Base-by-base conservation (phyloP, 1,139 yeast genomes). In the Taiozyma sp. region DNA sequence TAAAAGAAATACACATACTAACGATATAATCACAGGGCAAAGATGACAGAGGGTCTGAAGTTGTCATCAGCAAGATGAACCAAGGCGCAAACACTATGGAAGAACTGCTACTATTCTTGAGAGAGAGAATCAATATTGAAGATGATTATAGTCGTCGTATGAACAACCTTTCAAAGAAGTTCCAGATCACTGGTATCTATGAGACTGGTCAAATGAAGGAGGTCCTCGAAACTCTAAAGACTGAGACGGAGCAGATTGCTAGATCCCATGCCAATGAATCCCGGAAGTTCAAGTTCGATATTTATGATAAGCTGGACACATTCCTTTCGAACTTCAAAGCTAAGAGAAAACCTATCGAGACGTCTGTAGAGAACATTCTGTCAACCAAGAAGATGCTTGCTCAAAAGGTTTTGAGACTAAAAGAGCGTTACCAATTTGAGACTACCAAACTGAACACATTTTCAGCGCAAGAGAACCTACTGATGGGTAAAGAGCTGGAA, bases 401-500 rank as follows among this genome's bases (percentile, higher is more conserved):
- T 49, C 56, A 59, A 6, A 67, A 69, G 40, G 76, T 74, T 11
- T 73, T 71, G 45, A 71, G 69, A 51, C 63, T 74, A 14, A 77
- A 84, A 53, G 71, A 72, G 43, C 75, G 75, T 55, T 88, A 79
- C 66, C 82, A 81, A 56, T 68, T 70, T 13, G 88, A 80, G 48
- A 81, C 86, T 63, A 70, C 75, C 43, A 81, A 76, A 58, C 70
- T 85, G 51, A 83, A 83, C 57, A 76, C 85, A 2, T 74, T 75
- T 49, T 71, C 75, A 45, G 81, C 89, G 19, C 81, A 84, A 62
- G 80, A 83, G 56, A 85, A 85, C 57, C 75, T 91, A 16, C 76
- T 93, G 35, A 83, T 93, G 73, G 95, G 95, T 13, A 81, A 80
- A 54, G 96, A 89, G 62, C 75, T 81, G 40, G 90, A 87, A 55